Percentiles rank a stretch among this genome's conserved stretches.
Conservation (phyloP, 2,329 filamentous ascomycete species). For the Aspergillus cejpii region DNA sequence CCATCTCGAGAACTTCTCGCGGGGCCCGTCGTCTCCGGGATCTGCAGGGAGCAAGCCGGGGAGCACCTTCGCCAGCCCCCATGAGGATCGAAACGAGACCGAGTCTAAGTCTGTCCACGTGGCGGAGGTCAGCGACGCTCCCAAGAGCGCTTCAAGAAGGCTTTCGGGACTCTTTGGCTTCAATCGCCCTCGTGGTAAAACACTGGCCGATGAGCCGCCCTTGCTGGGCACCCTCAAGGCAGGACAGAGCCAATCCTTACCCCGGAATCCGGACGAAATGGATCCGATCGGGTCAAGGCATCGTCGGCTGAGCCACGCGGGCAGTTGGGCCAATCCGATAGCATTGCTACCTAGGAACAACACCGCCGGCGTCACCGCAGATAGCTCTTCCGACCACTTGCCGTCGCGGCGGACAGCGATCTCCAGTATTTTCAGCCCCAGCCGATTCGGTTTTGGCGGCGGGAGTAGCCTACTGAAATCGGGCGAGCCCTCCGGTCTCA, state of each 20-base stretch:
- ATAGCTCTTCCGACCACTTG: constrained; percentile 38
- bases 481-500: constrained; percentile 30
- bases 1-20: constrained; percentile 30
- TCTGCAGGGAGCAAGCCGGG: constrained; percentile 41
- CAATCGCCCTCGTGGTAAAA: constrained; percentile 56
- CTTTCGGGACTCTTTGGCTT: constrained; percentile 54
- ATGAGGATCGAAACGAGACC: constrained; percentile 37
- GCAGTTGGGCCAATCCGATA: constrained; percentile 49
- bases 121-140: constrained; percentile 27
- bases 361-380: constrained; percentile 37
- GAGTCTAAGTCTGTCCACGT: constrained; percentile 32
- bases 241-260: constrained; percentile 59
- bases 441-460: constrained; percentile 34
- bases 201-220: constrained; percentile 52
- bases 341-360: constrained; percentile 44
- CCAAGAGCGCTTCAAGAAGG: constrained; percentile 45
- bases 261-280: constrained; percentile 47
- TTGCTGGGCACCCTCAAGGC: constrained; percentile 53
- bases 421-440: constrained; percentile 40
- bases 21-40: constrained; percentile 40
- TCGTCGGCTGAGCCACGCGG: constrained; percentile 53
- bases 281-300: constrained; percentile 47
- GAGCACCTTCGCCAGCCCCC: constrained; percentile 44
- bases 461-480: constrained; percentile 25
- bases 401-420: constrained; percentile 38